Base-by-base conservation (phyloP, 1,284 basidiomycete genomes). In the Grifola frondosa region DNA sequence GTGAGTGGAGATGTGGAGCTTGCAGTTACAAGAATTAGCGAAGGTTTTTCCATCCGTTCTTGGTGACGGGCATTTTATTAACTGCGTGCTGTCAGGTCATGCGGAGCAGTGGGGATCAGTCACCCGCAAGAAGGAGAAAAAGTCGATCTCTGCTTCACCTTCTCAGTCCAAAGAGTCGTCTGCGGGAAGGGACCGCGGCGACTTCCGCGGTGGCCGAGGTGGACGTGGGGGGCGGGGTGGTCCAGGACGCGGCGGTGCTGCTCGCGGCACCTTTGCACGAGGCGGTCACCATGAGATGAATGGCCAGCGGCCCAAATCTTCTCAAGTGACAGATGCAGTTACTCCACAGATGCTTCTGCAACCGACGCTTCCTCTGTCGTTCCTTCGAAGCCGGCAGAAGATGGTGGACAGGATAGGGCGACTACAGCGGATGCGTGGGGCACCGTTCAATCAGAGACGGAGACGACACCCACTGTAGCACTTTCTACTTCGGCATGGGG, bases 81-180 rank as follows among this genome's bases (percentile, higher is more conserved):
- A 37, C 37, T 35, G 40, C 48, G 37, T 34, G 34, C 21, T 11
- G 8, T 17, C 60, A 92, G 91, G 91, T 58, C 77, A 77, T 53
- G 86, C 77, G 32, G 79, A 85, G 63, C 89, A 89, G 66, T 95
- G 91, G 88, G 89, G 82, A 33, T 81, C 88, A 35, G 91, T 93
- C 52, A 83, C 81, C 55, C 82, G 80, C 64, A 94, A 93, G 80
- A 94, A 91, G 73, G 84, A 89, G 63, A 91, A 91, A 74, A 88
- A 87, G 56, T 30, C 65, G 2, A 23, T 54, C 28, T 42, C 54
- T 52, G 46, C 46, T 56, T 52, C 57, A 67, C 67, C 48, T 16
- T 52, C 57, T 52, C 71, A 57, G 46, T 58, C 75, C 30, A 84
- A 80, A 65, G 75, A 82, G 21, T 68, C 75, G 4, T 55, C 66